phyloP scores from a whole-genome alignment of 345 rosid genomes.

The Sisymbrium altissimum region DNA sequence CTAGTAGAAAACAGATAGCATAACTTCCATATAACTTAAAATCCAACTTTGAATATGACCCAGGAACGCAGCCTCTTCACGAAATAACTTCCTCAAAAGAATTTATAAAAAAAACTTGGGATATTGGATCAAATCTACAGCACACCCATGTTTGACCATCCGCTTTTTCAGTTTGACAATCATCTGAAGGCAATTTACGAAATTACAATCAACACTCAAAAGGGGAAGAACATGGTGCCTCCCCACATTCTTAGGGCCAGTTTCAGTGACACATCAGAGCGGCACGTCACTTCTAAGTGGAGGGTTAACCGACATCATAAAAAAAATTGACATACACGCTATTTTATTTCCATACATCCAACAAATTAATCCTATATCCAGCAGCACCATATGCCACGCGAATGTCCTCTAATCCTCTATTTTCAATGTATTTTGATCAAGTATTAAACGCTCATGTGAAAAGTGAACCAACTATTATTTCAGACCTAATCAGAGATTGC shows the following conservation, averaged over 20 bases:
- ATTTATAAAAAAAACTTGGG: not conserved
- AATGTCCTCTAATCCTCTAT: too few relatives aligned
- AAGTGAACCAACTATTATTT: not conserved
- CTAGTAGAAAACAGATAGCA: too few relatives aligned
- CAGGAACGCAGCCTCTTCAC: not conserved
- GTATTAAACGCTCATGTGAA: not conserved
- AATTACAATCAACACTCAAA: not conserved
- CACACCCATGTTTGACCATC: too few relatives aligned
- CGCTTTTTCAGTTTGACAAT: slow-evolving; percentile 1
- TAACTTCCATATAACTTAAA: not conserved
- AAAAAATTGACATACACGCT: not conserved
- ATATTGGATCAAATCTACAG: not conserved
- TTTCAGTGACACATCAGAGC: not conserved
- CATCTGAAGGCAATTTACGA: not conserved
- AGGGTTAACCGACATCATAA: not conserved
- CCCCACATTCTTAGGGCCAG: not conserved
- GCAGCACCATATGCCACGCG: not conserved
- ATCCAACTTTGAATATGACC: too few relatives aligned
- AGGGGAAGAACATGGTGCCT: not conserved
- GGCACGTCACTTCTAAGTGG: not conserved
- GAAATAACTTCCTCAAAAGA: not conserved
- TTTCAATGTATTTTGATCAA: not conserved
- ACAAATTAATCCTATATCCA: not conserved
- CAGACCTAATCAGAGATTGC: not conserved
- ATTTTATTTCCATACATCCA: not conserved